A percentile compares a stretch with the other conserved stretches of the same genome.
These are phyloP conservation scores for Mucor piriformis DNA, from an alignment of 371 early-diverging fungal species.

Conservation along the genomic window DNA sequence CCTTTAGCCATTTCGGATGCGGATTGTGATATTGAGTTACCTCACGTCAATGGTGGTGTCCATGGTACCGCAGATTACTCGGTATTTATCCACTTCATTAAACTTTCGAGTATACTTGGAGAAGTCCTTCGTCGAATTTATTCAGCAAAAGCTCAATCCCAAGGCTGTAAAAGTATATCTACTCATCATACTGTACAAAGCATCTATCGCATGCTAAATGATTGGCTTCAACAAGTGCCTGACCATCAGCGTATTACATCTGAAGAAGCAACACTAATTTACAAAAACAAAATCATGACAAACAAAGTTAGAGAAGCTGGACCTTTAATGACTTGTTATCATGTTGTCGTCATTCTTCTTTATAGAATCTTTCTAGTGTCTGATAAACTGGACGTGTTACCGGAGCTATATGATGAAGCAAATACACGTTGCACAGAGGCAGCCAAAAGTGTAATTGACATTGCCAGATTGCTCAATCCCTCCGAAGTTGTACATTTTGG, in stretches of 20 bases:
- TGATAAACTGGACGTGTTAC: conserved; percentile 17
- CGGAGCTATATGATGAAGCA: conserved; percentile 28
- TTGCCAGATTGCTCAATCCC: conserved; percentile 31
- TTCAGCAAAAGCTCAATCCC: conserved; percentile 45
- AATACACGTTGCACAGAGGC: conserved; percentile 47
- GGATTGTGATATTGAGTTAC: conserved; percentile 53
- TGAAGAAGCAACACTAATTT: conserved; percentile 9
- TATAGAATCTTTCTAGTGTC: conserved; percentile 54
- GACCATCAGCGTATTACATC: conserved; percentile 28
- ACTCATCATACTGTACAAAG: conserved; percentile 34
- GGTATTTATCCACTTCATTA: conserved; percentile 44
- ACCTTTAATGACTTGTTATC: conserved; percentile 51
- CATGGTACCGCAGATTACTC: conserved; percentile 29
- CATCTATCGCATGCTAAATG: conserved; percentile 34
- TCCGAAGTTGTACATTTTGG: conserved; percentile 21
- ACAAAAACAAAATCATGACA: conserved; percentile 7
- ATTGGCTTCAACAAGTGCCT: conserved; percentile 42
- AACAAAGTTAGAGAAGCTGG: conserved; percentile 32
- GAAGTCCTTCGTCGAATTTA: conserved; percentile 47
- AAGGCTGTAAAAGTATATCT: conserved; percentile 26
- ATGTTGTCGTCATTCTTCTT: conserved; percentile 48
- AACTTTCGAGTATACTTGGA: conserved; percentile 46
- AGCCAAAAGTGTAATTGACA: conserved; percentile 52
- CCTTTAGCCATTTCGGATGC: conserved; percentile 52
- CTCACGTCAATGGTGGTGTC: conserved; percentile 19